Base-by-base conservation (phyloP, 192 early-diverging fungal genomes). In the Rhizophagus prolifer region DNA sequence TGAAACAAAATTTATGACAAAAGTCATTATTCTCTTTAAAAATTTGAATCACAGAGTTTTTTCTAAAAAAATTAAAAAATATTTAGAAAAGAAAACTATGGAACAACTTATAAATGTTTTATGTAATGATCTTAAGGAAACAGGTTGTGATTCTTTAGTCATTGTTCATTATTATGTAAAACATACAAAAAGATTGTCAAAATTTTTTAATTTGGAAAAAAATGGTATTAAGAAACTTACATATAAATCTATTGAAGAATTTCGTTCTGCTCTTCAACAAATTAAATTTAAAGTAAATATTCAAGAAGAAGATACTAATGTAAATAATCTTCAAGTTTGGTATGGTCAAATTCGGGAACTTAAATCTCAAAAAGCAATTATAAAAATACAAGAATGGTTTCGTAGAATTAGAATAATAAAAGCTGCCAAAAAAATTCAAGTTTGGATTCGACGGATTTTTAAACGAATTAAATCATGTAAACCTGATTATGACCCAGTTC, bases 91-190 rank as follows among this genome's bases (percentile, higher is more conserved):
- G 26, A 12, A 14, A 6, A 3, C 23, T 63, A 9, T 62, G 21
- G 38, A 16, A 28, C 36, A 10, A 12, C 73, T 74, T 64, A 34
- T 26, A 14, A 25, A 31, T 1, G 31, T 72, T 72, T 9, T 72
- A 13, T 16, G 31, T 36, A 25, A 60, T 34, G 71, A 72, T 19
- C 30, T n/a, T n/a, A n/a, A n/a, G n/a, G n/a, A n/a, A n/a, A n/a
- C n/a, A n/a, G n/a, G n/a, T n/a, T n/a, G n/a, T 72, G 73, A 74
- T 28, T 74, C 73, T 2, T 5, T 74, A 13, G 61, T 74, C 47
- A 26, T 74, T 26, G 73, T 74, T 0, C 9, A 74, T 46, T 46
- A 74, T 28, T 46, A 6, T 31, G 25, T 23, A 46, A 31, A 31
- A 31, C 31, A 3, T 31, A 3, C 31, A 31, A 1, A 31, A 31